These are phyloP conservation scores for Wickerhamomyces strasburgensis DNA, from an alignment of 805 yeast genomes.

Conservation along the genomic window DNA sequence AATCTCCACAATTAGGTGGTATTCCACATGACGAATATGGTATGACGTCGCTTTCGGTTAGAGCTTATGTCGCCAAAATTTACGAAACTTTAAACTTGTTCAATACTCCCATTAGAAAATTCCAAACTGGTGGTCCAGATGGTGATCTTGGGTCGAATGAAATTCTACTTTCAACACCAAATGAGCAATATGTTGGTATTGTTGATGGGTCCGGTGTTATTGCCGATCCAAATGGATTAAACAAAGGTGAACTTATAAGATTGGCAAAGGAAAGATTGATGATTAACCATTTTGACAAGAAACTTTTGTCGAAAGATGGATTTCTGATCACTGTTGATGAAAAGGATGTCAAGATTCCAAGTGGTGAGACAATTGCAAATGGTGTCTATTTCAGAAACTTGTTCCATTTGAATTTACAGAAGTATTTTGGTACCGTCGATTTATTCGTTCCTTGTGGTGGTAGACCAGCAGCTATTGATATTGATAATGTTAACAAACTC, in stretches of 20 bases:
- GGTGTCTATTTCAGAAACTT: slow-evolving; percentile 89
- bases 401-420: slow-evolving; percentile 73
- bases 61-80: slow-evolving; percentile 84
- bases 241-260: slow-evolving; percentile 70
- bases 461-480: slow-evolving; percentile 92
- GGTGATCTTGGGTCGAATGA: slow-evolving; percentile 98
- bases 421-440: slow-evolving; percentile 61
- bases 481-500: slow-evolving; percentile 68
- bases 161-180: slow-evolving; percentile 69
- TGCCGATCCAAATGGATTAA: slow-evolving; percentile 85
- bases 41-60: slow-evolving; percentile 92
- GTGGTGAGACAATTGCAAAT: slow-evolving; percentile 65
- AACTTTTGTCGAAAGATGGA: slow-evolving; percentile 68
- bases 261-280: slow-evolving; percentile 75
- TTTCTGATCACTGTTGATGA: slow-evolving; percentile 85
- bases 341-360: slow-evolving; percentile 67
- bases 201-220: slow-evolving; percentile 96
- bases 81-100: slow-evolving; percentile 69
- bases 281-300: slow-evolving; percentile 62
- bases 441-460: slow-evolving; percentile 99
- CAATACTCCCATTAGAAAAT: slow-evolving; percentile 59
- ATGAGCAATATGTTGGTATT: slow-evolving; percentile 79
- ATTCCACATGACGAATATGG: slow-evolving; percentile 98
- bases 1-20: slow-evolving; percentile 88
- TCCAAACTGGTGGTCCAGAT: slow-evolving; percentile 99